Base-by-base conservation (phyloP, 169 alveolate species). In the Cytauxzoon felis region DNA sequence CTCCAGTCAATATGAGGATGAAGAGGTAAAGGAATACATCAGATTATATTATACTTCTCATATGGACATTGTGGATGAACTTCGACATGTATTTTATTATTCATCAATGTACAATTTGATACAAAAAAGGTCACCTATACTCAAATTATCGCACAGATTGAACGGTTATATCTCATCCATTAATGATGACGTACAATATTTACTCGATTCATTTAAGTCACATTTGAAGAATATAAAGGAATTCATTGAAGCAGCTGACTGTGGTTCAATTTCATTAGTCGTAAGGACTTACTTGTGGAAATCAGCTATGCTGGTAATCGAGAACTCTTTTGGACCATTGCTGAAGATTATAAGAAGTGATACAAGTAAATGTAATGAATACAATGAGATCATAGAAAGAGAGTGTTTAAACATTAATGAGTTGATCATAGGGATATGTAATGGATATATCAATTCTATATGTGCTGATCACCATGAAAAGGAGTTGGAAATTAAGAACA, bases 251-350 rank as follows among this genome's bases (percentile, higher is more conserved):
- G 42, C 65, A 7, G 82, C 76, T 2, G 75, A 51, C 34, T 21
- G 48, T 18, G 66, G 66, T 24, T 41, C 67, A 8, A 48, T 71
- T 8, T 76, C 82, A 16, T 23, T 71, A n/a, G 52, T 65, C 32
- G 76, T 71, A 53, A 32, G 38, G 65, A 53, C 50, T 6, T 24
- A 53, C 38, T 42, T 71, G 19, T 71, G 82, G 82, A 49, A 47
- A 18, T 62, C 65, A 42, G 59, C 52, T n/a, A 27, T 38, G 26
- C 26, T 19, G 6, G 66, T 71, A 2, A 36, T 62, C 32, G 41
- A 13, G 47, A 50, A 47, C 43, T 13, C 82, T 8, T 18, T 61
- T 49, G 43, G 41, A 3, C 50, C 75, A 1, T 26, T 71, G 7
- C n/a, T 60, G 26, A 47, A 71, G 23, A n/a, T 54, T 24, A 3